A percentile compares a stretch with the other conserved stretches of the same genome.
Evolutionary conservation across 1,284 basidiomycete genomes (phyloP).

Genomic region (Ceratobasidium sp.): DNA sequence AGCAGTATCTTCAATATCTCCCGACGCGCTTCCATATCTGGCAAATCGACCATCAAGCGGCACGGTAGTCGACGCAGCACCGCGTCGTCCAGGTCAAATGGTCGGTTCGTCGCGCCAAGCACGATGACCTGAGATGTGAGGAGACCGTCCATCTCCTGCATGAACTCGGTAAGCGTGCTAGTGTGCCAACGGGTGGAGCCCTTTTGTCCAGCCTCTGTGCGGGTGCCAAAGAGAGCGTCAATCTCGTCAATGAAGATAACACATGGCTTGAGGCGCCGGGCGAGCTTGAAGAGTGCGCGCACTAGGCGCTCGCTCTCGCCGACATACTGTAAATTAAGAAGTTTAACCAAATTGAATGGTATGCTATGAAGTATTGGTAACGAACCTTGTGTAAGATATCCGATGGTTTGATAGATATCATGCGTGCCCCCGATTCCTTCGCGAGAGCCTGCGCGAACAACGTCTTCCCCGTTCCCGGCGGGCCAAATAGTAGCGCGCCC

Average conservation of each 20-base stretch:
- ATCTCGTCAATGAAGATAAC: conserved; percentile 98
- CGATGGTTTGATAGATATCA: conserved; percentile 59
- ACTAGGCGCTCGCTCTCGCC: conserved; percentile 97
- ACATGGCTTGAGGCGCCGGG: conserved; percentile 88
- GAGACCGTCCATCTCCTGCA: conserved; percentile 99
- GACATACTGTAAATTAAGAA: conserved; percentile 70
- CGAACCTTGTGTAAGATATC: conserved; percentile 89
- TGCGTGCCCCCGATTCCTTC: conserved; percentile 88
- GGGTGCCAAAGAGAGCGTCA: conserved; percentile 91
- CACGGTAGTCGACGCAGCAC: conserved; percentile 86
- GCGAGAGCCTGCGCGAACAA: conserved; percentile 90
- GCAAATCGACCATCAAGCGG: conserved; percentile 84
- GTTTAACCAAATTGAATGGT: neutral
- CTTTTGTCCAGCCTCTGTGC: conserved; percentile 83
- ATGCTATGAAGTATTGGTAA: conserved; percentile 50
- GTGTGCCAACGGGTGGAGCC: conserved; percentile 75
- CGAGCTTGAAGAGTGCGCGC: conserved; percentile 88
- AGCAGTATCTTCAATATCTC: conserved; percentile 85
- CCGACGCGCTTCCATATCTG: conserved; percentile 76
- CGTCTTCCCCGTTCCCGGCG: conserved; percentile 91
- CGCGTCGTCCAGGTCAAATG: conserved; percentile 86
- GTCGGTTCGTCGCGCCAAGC: conserved; percentile 92
- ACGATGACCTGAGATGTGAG: conserved; percentile 87
- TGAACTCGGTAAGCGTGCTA: conserved; percentile 90
- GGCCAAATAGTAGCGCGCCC: conserved; percentile 89